phyloP scores from a whole-genome alignment of 371 early-diverging fungal genomes.

The Funneliformis caledonium region DNA sequence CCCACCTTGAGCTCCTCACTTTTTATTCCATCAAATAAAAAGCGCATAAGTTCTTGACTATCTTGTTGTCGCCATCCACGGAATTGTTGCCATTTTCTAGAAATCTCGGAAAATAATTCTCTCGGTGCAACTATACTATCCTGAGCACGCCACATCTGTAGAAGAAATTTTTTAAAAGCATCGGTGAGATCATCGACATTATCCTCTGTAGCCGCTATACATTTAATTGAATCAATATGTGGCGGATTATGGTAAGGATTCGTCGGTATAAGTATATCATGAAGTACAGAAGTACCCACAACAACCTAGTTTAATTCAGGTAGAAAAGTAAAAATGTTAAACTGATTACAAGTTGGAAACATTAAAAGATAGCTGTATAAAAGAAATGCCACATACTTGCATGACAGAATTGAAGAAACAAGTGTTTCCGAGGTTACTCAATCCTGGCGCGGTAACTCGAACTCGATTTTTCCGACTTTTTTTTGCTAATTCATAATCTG shows the following conservation, averaged over 20 bases:
- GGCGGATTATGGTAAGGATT: not conserved
- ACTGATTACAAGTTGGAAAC: not conserved
- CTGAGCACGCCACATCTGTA: constrained; percentile 47
- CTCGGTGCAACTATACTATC: constrained; percentile 52
- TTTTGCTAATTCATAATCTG: not conserved
- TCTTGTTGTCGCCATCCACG: constrained; percentile 65
- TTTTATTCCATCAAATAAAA: constrained; percentile 61
- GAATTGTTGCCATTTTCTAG: constrained; percentile 58
- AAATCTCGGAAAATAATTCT: constrained; percentile 55
- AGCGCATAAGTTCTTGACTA: constrained; percentile 67
- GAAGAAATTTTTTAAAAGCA: constrained; percentile 44
- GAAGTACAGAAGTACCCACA: not conserved
- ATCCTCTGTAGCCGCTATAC: constrained; percentile 1
- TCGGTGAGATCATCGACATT: constrained; percentile 44
- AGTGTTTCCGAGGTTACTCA: constrained; percentile 88
- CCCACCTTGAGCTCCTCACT: constrained; percentile 54
- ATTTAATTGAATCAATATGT: not conserved
- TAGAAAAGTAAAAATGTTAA: not conserved
- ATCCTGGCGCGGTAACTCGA: constrained; percentile 61
- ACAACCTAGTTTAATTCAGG: constrained; percentile 10
- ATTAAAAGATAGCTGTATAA: not conserved
- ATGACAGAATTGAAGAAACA: constrained; percentile 90
- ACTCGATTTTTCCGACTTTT: not conserved
- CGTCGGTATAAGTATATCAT: constrained; percentile 7
- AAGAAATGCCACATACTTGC: constrained; percentile 53